A percentile compares a stretch with the other conserved stretches of the same genome.
phyloP scores from a whole-genome alignment of 2,329 filamentous ascomycete species.

The Neobulgaria alba region DNA sequence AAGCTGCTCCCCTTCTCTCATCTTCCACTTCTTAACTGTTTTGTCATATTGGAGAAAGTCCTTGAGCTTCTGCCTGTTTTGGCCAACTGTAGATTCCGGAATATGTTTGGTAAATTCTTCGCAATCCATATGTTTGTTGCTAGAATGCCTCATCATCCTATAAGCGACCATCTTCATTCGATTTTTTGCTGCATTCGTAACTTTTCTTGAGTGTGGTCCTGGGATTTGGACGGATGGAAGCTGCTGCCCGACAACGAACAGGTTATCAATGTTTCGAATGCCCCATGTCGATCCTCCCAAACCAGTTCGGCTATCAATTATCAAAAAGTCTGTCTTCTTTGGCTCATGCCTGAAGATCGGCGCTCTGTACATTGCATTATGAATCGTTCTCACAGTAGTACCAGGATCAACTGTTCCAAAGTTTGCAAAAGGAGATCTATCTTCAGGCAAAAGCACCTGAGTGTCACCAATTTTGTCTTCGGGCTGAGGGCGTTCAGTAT shows the following conservation, averaged over 20 bases:
- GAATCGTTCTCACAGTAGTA: slow-evolving; percentile 80
- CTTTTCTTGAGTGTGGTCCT: slow-evolving; percentile 85
- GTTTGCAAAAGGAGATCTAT: slow-evolving; percentile 90
- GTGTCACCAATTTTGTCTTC: slow-evolving; percentile 77
- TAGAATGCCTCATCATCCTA: slow-evolving; percentile 67
- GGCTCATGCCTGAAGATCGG: slow-evolving; percentile 83
- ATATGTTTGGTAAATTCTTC: slow-evolving; percentile 92
- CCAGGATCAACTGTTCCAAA: slow-evolving; percentile 91
- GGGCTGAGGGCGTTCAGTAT: slow-evolving; percentile 33
- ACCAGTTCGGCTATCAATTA: slow-evolving; percentile 74
- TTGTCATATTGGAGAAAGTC: slow-evolving; percentile 92
- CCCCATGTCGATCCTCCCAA: slow-evolving; percentile 72
- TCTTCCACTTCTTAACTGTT: slow-evolving; percentile 73
- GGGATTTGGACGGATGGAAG: slow-evolving; percentile 90
- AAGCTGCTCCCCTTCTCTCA: slow-evolving; percentile 62
- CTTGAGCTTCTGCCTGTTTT: slow-evolving; percentile 93
- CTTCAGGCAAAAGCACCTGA: slow-evolving; percentile 79
- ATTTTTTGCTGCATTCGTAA: slow-evolving; percentile 95
- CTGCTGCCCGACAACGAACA: slow-evolving; percentile 86
- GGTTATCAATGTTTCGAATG: slow-evolving; percentile 80
- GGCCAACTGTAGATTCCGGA: slow-evolving; percentile 85
- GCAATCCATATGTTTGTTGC: slow-evolving; percentile 68
- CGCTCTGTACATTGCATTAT: slow-evolving; percentile 92
- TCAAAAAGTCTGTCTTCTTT: slow-evolving; percentile 74
- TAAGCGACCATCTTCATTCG: slow-evolving; percentile 94